Base-by-base conservation (phyloP, 805 yeast species). In the Cyberlindnera meyerae region DNA sequence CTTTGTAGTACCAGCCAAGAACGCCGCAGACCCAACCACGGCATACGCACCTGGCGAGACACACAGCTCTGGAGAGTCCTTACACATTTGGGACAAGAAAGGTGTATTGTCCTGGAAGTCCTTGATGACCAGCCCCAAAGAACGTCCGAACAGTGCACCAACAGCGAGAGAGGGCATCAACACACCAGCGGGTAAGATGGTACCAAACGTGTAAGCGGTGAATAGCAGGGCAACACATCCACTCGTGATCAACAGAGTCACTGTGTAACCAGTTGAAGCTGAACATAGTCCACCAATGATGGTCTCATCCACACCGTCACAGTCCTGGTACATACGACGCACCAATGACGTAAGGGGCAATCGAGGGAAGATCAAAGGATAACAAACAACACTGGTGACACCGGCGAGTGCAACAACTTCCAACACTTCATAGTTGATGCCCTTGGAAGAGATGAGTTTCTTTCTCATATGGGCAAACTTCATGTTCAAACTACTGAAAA, bases 21-120 rank as follows among this genome's bases (percentile, higher is more conserved):
- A 82, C 1, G 95, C 71, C 0, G 88, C 95, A 0, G 95, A 87
- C 0, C 96, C 95, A 16, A 87, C 85, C 8, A 86, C 82, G 0
- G 95, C 95, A 53, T 86, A 87, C 0, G 89, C 85, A 0, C 93
- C 89, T 0, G 94, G 94, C 2, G 88, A 81, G 8, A 86, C 77
- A 48, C 93, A 78, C 39, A 66, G 56, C 32, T 62, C 65, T 20
- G 60, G 60, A 0, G 75, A 68, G 34, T 71, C 62, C 2, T 67
- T 36, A 43, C 75, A 70, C 14, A 62, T 55, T 3, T 51, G 31
- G 1, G 69, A 61, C 31, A 70, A 62, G 18, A 51, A 52, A 12
- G 58, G 61, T 37, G 61, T 54, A 8, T 49, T 42, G 15, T 45
- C 34, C 53, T 79, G 85, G 15, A 76, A 48, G 2, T 54, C 54